phyloP scores from a whole-genome alignment of 306 rosid species.

The Styphnolobium japonicum region DNA sequence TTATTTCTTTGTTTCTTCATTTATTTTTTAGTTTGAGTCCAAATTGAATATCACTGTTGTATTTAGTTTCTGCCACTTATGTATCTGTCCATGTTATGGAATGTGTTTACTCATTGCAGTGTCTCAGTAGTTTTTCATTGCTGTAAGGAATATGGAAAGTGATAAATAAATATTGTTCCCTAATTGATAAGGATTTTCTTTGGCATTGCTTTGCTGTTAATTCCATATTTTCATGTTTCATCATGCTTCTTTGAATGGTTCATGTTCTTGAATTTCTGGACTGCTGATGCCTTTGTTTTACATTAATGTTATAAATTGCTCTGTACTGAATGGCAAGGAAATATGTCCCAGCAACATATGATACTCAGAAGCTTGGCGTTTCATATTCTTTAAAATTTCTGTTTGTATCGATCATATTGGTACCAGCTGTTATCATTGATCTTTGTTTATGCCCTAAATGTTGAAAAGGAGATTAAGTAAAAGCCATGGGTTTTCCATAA shows the following conservation, averaged over 20 bases:
- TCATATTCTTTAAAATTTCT: neutral
- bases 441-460: neutral
- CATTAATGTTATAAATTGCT: neutral
- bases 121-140: neutral
- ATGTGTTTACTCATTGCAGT: neutral
- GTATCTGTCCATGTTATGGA: neutral
- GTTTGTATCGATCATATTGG: neutral
- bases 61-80: neutral
- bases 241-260: neutral
- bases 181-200: neutral
- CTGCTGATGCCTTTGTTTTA: neutral
- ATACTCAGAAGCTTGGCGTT: neutral
- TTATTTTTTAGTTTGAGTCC: neutral
- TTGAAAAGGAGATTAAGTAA: neutral
- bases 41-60: neutral
- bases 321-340: neutral
- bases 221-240: neutral
- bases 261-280: neutral
- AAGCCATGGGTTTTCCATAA: neutral
- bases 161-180: neutral
- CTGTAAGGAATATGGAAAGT: neutral
- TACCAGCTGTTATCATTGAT: neutral
- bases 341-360: too few relatives aligned
- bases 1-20: neutral
- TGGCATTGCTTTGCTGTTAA: neutral